Evolutionary conservation across 176 grass and related monocot genomes (phyloP), one percentile per base, ranked within the genome.

Genomic region (Carex parvula): DNA sequence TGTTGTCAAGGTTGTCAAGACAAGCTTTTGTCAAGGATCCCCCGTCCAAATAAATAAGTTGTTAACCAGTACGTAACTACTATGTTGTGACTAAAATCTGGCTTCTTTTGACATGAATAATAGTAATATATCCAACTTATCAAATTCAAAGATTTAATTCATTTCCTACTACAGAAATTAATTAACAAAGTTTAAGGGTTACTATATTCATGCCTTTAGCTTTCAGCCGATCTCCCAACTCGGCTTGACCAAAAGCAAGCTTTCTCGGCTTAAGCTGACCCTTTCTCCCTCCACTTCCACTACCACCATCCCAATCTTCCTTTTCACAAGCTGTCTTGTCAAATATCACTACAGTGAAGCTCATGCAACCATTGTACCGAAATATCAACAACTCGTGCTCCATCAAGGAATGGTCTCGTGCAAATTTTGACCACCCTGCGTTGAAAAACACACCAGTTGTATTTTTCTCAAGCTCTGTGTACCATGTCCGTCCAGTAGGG

Each of bases 341-440:
- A 81, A 97, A 97, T 17, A 94, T 89, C 58, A 90, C 60, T 3
- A 89, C 90, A 48, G 89, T 83, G 90, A 94, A 97, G 60, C 55
- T 82, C 87, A 89, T 83, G 79, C 41, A 62, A 64, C 91, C 91
- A 32, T 94, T 87, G 84, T 94, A 89, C 8, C 88, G 88, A 84
- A 97, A 92, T 22, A 92, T 92, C 79, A 92, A 75, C 88, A 97
- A 94, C 72, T 97, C 91, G 6, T 87, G 83, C 75, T 92, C 91
- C 63, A 76, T 79, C 78, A 97, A 86, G 55, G 83, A 86, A 83
- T 97, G 94, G 48, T 90, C 94, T 64, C 63, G 76, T 70, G 88
- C 91, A 81, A 97, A 97, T 61, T 87, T 79, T 64, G 86, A 57
- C 91, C 94, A 94, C 4, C 94, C 91, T 3, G 86, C 64, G 18